Percentiles rank a stretch among this genome's conserved stretches.
Evolutionary conservation across 495 filamentous ascomycete species (phyloP).

Genomic region (Podospora didyma): DNA sequence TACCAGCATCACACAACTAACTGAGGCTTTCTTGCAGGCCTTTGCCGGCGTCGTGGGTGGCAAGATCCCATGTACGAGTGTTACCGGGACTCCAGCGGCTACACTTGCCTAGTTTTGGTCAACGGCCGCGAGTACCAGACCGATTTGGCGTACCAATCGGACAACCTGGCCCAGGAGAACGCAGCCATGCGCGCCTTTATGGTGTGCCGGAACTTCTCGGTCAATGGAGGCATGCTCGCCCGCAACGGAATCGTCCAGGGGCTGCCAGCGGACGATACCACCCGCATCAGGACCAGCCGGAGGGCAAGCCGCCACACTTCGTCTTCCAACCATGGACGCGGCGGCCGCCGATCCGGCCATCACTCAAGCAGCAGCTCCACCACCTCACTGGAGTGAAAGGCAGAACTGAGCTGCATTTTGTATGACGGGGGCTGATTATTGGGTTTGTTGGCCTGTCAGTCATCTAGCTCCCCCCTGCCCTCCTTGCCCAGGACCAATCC

Average conservation of each 20-base stretch:
- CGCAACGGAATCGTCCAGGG: conserved; percentile 84
- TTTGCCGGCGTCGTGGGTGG: conserved; percentile 95
- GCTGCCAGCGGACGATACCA: conserved; percentile 60
- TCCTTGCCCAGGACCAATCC: not conserved
- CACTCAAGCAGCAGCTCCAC: conserved; percentile 58
- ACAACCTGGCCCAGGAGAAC: conserved; percentile 83
- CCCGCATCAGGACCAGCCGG: conserved; percentile 42
- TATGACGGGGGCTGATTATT: conserved; percentile 6
- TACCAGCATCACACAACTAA: conserved; percentile 39
- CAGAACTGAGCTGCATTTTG: conserved; percentile 8
- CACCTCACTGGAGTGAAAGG: conserved; percentile 48
- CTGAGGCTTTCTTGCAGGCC: conserved; percentile 58
- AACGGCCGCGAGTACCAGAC: conserved; percentile 97
- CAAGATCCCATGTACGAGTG: conserved; percentile 86
- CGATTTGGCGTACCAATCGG: conserved; percentile 75
- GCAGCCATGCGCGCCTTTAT: conserved; percentile 96
- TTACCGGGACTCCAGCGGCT: conserved; percentile 67
- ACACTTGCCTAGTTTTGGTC: conserved; percentile 86
- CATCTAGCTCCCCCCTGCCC: not conserved
- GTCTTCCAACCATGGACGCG: conserved; percentile 37
- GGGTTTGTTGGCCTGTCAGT: conserved; percentile 13
- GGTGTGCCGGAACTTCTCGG: conserved; percentile 97
- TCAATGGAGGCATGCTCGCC: conserved; percentile 90
- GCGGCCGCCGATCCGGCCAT: conserved; percentile 38
- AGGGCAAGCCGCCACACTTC: conserved; percentile 43